Evolutionary conservation across 116 monocot genomes (phyloP).

Genomic region (Trichopus zeylanicus): DNA sequence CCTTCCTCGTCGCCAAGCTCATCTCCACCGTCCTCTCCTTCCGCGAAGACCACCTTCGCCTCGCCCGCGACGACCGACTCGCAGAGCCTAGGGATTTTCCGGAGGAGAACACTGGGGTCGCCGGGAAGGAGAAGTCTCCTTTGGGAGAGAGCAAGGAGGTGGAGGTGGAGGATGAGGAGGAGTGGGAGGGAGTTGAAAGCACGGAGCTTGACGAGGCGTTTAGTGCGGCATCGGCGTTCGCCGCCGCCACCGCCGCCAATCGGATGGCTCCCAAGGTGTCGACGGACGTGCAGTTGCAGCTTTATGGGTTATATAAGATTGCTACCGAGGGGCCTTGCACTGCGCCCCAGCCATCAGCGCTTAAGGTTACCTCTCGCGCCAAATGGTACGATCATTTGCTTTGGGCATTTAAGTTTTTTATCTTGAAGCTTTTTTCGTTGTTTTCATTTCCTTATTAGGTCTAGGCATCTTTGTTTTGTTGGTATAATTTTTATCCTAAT

Average conservation of each 20-base stretch:
- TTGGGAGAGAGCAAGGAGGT: slow-evolving; percentile 5
- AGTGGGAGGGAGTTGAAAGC: slow-evolving; percentile 96
- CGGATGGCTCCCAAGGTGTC: slow-evolving; percentile 51
- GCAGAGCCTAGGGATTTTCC: background rate
- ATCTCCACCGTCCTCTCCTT: slow-evolving; percentile 85
- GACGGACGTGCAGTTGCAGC: slow-evolving; percentile 67
- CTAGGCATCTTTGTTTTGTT: too few relatives aligned
- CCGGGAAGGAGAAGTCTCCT: slow-evolving; percentile 3
- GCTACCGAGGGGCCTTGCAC: slow-evolving; percentile 94
- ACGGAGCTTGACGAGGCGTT: slow-evolving; percentile 92
- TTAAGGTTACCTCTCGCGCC: slow-evolving; percentile 80
- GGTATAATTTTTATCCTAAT: too few relatives aligned
- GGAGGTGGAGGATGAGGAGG: slow-evolving; percentile 37
- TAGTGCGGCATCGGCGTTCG: slow-evolving; percentile 78
- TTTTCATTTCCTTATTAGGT: too few relatives aligned
- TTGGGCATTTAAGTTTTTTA: background rate
- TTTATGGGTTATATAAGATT: slow-evolving; percentile 95
- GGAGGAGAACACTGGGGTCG: background rate
- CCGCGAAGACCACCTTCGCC: slow-evolving; percentile 51
- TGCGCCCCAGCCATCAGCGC: slow-evolving; percentile 64
- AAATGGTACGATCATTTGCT: slow-evolving; percentile 63
- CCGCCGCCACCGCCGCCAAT: slow-evolving; percentile 77
- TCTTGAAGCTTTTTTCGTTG: background rate
- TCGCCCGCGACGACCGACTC: slow-evolving; percentile 29
- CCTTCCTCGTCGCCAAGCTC: slow-evolving; percentile 94